Evolutionary conservation across 2,329 filamentous ascomycete species (phyloP), one percentile per base, ranked within the genome.

Genomic region (Elsinoe fawcettii): DNA sequence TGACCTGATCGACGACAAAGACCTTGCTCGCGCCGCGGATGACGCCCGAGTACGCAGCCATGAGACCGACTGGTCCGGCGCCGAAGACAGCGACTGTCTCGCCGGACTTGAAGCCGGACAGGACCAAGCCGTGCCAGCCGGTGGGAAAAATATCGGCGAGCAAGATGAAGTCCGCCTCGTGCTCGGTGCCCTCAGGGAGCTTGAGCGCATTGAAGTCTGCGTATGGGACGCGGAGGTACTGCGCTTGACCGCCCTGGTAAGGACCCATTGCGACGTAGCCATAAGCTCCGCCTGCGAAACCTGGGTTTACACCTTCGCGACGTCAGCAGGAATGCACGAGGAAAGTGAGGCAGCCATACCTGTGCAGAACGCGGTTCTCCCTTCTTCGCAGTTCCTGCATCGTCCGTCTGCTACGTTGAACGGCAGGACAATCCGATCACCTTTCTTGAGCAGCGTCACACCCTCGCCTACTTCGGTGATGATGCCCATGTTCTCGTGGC

Each of bases 131-230:
- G 59, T 82, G 78, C 81, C 80, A 83, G 9, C 79, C 79, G 0
- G 74, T 76, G 1, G 73, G 71, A 56, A 76, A 78, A 46, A 75
- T 78, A 57, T 79, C 77, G 1, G 77, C 76, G 2, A 79, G 66
- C 7, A 79, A 61, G 6, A 72, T 79, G 61, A 83, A 85, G 62
- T 85, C 83, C 0, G 77, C 73, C 65, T 86, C 83, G 47, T 83
- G 73, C 60, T 84, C 80, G 14, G 72, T 82, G 0, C 82, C 83
- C 5, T 77, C 71, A 1, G 84, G 83, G 1, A 87, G 70, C 55
- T 79, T 79, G 30, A 87, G 68, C 5, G 80, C 80, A 59, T 86
- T 86, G 70, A 85, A 85, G 64, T 86, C 84, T 1, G 83, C 84
- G 58, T 81, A 86, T 0, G 84, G 84, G 1, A 86, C 79, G 2